These are phyloP conservation scores for Paracoccidioides lutzii DNA, from an alignment of 2,329 filamentous ascomycete genomes.

Conservation along the genomic window DNA sequence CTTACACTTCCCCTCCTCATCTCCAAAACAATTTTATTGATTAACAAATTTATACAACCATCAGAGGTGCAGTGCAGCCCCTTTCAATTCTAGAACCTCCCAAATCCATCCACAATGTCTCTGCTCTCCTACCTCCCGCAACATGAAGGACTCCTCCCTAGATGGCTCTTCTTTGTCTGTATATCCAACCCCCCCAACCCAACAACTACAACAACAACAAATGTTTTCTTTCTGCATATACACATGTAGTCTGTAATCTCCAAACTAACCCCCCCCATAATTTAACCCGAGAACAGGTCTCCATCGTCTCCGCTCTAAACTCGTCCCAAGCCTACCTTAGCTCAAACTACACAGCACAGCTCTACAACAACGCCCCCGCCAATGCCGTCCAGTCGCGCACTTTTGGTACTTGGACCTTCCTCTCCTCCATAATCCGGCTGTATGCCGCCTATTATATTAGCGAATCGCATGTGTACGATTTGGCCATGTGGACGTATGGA, in stretches of 20 bases:
- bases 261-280: conserved; percentile 6
- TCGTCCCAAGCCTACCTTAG: conserved; percentile 72
- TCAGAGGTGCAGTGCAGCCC: too few relatives aligned
- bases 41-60: too few relatives aligned
- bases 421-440: conserved; percentile 62
- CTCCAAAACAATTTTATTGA: too few relatives aligned
- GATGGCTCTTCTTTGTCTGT: conserved; percentile 53
- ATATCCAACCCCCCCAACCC: neutral
- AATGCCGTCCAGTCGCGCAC: conserved; percentile 65
- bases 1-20: too few relatives aligned
- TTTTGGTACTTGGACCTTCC: conserved; percentile 79
- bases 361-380: conserved; percentile 52
- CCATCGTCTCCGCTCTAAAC: conserved; percentile 71
- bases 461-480: conserved; percentile 59
- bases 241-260: neutral
- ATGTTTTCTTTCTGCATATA: neutral
- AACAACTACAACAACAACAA: neutral
- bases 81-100: neutral
- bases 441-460: conserved; percentile 76
- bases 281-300: conserved; percentile 45
- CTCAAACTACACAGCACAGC: conserved; percentile 66
- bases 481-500: conserved; percentile 69
- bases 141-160: conserved; percentile 43
- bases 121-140: conserved; percentile 21
- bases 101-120: neutral